phyloP scores from a whole-genome alignment of 2,329 filamentous ascomycete species.

The Penicillium paneum region DNA sequence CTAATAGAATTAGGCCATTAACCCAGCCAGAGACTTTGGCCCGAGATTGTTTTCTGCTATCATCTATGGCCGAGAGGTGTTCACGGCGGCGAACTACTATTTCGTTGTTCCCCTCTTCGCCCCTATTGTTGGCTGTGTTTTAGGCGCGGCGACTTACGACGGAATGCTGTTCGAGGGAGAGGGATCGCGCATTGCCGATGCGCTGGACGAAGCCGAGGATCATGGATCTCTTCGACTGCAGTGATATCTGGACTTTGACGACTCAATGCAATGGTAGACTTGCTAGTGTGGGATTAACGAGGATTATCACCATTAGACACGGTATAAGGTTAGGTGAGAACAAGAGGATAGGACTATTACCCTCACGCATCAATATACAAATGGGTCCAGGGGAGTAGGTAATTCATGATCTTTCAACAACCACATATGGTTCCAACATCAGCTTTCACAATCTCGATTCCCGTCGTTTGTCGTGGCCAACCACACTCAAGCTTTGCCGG shows the following conservation, averaged over 20 bases:
- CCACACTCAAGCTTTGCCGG: conserved; percentile 41
- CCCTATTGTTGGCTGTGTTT: conserved; percentile 27
- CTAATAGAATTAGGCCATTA: conserved; percentile 25
- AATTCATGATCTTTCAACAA: background rate
- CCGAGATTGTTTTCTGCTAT: conserved; percentile 31
- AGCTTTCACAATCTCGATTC: background rate
- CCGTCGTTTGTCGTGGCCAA: conserved; percentile 19
- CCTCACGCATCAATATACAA: too few relatives aligned
- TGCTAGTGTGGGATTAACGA: background rate
- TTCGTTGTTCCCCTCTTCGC: conserved; percentile 30
- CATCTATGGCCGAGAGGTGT: conserved; percentile 31
- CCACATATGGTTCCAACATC: background rate
- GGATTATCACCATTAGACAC: background rate
- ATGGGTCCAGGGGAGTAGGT: too few relatives aligned
- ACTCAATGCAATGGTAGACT: background rate
- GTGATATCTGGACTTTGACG: background rate
- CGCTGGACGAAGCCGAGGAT: conserved; percentile 23
- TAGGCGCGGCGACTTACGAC: conserved; percentile 30
- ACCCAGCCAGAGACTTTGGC: conserved; percentile 32
- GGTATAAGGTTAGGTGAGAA: background rate
- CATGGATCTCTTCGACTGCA: conserved; percentile 24
- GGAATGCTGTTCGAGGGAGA: conserved; percentile 28
- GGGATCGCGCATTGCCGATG: conserved; percentile 30
- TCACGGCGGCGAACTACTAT: conserved; percentile 27
- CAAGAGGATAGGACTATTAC: background rate